Evolutionary conservation across 441 rosid genomes (phyloP).

Genomic region (Arabidopsis lyrata): DNA sequence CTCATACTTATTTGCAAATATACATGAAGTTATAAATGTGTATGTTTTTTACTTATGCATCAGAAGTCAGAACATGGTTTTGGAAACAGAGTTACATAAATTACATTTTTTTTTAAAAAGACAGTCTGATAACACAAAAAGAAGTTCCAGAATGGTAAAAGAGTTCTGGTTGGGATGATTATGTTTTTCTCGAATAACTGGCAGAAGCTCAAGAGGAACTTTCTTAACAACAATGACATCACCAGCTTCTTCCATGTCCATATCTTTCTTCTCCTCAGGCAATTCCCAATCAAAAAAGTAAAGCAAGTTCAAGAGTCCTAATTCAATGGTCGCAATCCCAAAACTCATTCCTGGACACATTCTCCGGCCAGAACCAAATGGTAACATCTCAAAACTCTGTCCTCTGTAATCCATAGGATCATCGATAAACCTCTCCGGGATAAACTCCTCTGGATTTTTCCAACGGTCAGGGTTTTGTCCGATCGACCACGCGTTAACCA

Average conservation of each 20-base stretch:
- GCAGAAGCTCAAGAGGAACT: conserved; percentile 21
- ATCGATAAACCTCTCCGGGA: conserved; percentile 32
- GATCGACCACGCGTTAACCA: too few species aligned
- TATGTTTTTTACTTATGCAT: too few species aligned
- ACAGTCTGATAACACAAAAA: too few species aligned
- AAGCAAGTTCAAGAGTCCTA: conserved; percentile 34
- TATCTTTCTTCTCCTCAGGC: conserved; percentile 21
- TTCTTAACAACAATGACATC: conserved; percentile 5
- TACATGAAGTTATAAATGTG: too few species aligned
- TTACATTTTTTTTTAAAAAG: too few species aligned
- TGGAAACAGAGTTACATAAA: too few species aligned
- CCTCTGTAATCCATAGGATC: conserved; percentile 29
- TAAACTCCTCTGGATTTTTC: conserved; percentile 35
- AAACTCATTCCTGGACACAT: conserved; percentile 29
- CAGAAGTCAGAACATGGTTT: too few species aligned
- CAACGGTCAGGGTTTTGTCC: conserved; percentile 30
- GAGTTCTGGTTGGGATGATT: too few species aligned
- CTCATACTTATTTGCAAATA: too few species aligned
- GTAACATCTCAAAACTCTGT: conserved; percentile 30
- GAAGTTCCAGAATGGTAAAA: too few species aligned
- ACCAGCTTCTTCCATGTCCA: conserved; percentile 29
- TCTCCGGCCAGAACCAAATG: conserved; percentile 46
- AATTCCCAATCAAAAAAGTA: conserved; percentile 39
- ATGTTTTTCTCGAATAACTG: not conserved
- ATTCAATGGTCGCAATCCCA: conserved; percentile 15